Conservation (phyloP, 106 monocot genomes). For the Dendrobium chrysotoxum region DNA sequence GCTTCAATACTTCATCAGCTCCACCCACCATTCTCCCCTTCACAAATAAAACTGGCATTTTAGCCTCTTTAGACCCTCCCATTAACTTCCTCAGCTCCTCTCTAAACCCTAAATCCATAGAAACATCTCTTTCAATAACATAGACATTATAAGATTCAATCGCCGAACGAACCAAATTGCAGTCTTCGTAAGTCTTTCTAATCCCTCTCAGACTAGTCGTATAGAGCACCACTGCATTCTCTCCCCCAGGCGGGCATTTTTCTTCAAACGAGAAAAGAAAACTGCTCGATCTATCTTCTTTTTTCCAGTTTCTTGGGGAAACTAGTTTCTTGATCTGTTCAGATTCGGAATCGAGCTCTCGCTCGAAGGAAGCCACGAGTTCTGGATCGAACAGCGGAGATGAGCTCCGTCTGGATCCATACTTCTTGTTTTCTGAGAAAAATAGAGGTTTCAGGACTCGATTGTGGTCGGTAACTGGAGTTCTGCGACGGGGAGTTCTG, state of each 20-base stretch:
- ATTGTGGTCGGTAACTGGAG: neutral
- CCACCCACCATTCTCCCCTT: slow-evolving; percentile 72
- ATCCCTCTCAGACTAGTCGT: slow-evolving; percentile 82
- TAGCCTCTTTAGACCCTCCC: slow-evolving; percentile 37
- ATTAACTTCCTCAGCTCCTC: slow-evolving; percentile 71
- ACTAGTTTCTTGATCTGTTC: slow-evolving; percentile 60
- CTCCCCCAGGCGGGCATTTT: slow-evolving; percentile 30
- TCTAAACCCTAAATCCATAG: slow-evolving; percentile 83
- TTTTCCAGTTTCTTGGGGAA: neutral
- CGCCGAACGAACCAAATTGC: slow-evolving; percentile 53
- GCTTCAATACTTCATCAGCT: slow-evolving; percentile 46
- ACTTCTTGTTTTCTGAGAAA: slow-evolving; percentile 16
- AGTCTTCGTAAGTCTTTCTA: slow-evolving; percentile 84
- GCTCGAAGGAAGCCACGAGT: slow-evolving; percentile 61
- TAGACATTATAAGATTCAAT: slow-evolving; percentile 52
- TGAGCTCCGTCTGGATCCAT: slow-evolving; percentile 33
- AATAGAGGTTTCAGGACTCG: slow-evolving; percentile 24
- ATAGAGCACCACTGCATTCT: slow-evolving; percentile 55
- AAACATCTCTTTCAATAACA: slow-evolving; percentile 72
- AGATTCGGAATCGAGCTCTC: slow-evolving; percentile 36
- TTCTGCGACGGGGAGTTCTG: neutral
- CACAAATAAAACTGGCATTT: slow-evolving; percentile 57
- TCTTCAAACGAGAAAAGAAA: slow-evolving; percentile 36
- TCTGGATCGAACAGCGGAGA: slow-evolving; percentile 85
- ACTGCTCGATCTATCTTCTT: neutral